Percentiles rank a stretch among this genome's conserved stretches.
Evolutionary conservation across 1,284 basidiomycete species (phyloP).

Genomic region (Sparassis latifolia): DNA sequence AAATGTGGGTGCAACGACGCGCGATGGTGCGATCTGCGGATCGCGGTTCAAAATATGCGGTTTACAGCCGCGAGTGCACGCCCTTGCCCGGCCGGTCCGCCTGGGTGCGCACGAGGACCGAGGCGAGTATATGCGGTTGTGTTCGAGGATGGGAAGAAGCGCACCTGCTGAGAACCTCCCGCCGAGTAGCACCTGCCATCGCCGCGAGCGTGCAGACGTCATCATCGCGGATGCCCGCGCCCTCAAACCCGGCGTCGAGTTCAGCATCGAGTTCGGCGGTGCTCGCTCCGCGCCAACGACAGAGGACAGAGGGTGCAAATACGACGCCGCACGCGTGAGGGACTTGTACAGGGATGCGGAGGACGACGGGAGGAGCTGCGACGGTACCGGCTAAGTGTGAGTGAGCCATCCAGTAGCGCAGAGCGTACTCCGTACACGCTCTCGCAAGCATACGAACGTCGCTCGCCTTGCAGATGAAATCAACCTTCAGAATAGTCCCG

Average conservation of each 20-base stretch:
- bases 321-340: slow-evolving; percentile 64
- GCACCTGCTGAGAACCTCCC: slow-evolving; percentile 90
- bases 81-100: slow-evolving; percentile 93
- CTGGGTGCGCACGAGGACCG: slow-evolving; percentile 15
- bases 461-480: no score
- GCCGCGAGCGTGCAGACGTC: slow-evolving; percentile 95
- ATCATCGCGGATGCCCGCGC: slow-evolving; percentile 86
- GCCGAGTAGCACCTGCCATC: slow-evolving; percentile 89
- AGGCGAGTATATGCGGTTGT: slow-evolving; percentile 1
- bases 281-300: slow-evolving; percentile 20
- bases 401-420: no score
- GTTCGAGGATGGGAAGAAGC: slow-evolving; percentile 13
- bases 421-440: no score
- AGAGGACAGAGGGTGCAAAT: slow-evolving; percentile 46
- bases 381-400: slow-evolving; percentile 10
- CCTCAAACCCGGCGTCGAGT: slow-evolving; percentile 52
- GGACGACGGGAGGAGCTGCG: slow-evolving; percentile 43
- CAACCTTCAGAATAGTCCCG: no score
- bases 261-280: slow-evolving; percentile 21
- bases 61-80: slow-evolving; percentile 97
- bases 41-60: slow-evolving; percentile 94
- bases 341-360: slow-evolving; percentile 58
- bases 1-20: slow-evolving; percentile 98
- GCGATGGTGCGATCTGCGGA: slow-evolving; percentile 89
- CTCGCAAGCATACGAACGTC: no score